phyloP scores from a whole-genome alignment of 768 basidiomycete species.

The Dentipellis fragilis region DNA sequence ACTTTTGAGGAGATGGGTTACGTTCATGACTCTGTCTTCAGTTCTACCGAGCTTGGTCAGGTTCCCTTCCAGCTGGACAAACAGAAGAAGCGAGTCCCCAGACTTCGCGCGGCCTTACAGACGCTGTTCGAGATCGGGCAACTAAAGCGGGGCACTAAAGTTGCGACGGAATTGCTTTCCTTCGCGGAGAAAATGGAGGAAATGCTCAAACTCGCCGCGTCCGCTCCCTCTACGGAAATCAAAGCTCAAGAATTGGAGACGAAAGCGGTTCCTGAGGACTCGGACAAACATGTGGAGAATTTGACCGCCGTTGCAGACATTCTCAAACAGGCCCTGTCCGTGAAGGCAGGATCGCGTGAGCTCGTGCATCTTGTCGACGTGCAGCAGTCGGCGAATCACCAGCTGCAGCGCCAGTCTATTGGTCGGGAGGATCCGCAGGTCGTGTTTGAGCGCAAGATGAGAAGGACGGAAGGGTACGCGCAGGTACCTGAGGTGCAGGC shows the following conservation, averaged over 20 bases:
- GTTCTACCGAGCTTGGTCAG: background rate
- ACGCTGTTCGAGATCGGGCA: constrained; percentile 1
- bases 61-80: constrained; percentile 6
- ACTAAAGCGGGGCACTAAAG: constrained; percentile 1
- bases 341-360: background rate
- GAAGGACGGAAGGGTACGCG: too few relatives aligned
- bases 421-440: too few relatives aligned
- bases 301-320: background rate
- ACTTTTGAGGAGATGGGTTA: background rate
- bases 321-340: background rate
- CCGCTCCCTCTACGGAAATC: background rate
- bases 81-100: constrained; percentile 7
- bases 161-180: constrained; percentile 4
- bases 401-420: background rate
- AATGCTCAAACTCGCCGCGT: background rate
- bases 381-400: background rate
- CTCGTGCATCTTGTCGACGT: constrained; percentile 11
- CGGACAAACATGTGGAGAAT: background rate
- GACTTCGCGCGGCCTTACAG: constrained; percentile 5
- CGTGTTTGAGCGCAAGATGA: too few relatives aligned
- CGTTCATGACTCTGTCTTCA: background rate
- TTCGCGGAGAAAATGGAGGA: constrained; percentile 5
- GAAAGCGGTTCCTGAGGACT: background rate
- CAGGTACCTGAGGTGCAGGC: too few relatives aligned
- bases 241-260: background rate